Evolutionary conservation across 148 eudicot species (phyloP).

Genomic region (Cornus florida): DNA sequence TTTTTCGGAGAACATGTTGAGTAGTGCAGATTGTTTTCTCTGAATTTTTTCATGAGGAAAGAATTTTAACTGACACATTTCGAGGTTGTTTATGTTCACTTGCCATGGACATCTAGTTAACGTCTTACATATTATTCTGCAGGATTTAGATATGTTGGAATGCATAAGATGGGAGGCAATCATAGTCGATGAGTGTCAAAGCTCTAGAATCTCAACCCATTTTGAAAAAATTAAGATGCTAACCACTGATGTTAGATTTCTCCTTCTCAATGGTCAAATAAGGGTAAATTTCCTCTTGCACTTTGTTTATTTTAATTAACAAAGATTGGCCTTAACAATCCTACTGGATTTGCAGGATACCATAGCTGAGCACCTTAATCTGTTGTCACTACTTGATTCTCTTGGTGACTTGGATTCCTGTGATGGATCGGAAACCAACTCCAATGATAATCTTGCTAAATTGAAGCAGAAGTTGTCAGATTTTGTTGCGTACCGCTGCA

Average conservation of each 20-base stretch:
- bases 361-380: slow-evolving; percentile 37
- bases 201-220: slow-evolving; percentile 28
- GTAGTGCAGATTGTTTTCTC: not conserved
- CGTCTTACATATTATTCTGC: slow-evolving; percentile 15
- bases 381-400: slow-evolving; percentile 57
- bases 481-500: slow-evolving; percentile 35
- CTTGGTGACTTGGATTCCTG: slow-evolving; percentile 26
- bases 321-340: not conserved
- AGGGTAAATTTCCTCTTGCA: slow-evolving; percentile 29
- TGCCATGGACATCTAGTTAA: not conserved
- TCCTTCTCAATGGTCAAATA: slow-evolving; percentile 49
- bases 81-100: not conserved
- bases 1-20: not conserved
- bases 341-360: slow-evolving; percentile 52
- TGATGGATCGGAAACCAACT: slow-evolving; percentile 26
- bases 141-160: slow-evolving; percentile 56
- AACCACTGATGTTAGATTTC: slow-evolving; percentile 43
- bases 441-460: slow-evolving; percentile 26
- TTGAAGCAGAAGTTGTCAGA: slow-evolving; percentile 55
- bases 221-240: slow-evolving; percentile 45
- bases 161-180: slow-evolving; percentile 66
- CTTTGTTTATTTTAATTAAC: not conserved
- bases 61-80: not conserved
- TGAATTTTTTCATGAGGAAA: not conserved
- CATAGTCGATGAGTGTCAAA: slow-evolving; percentile 61